Percentiles rank a stretch among this genome's conserved stretches.
Evolutionary conservation across 345 rosid species (phyloP).

Genomic region (Passiflora organensis): DNA sequence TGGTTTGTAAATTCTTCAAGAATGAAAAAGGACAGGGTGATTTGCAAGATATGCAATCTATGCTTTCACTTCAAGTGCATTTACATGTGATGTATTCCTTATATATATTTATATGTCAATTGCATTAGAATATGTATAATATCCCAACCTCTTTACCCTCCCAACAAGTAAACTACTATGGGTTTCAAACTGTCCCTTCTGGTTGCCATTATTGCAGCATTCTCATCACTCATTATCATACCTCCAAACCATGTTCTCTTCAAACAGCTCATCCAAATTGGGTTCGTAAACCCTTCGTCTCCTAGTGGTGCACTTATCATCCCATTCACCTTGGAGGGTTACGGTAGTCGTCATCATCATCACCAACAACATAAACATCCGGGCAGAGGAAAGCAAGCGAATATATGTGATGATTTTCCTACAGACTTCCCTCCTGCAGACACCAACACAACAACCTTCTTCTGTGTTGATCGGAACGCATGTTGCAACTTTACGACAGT

Average conservation of each 20-base stretch:
- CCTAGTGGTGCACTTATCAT: constrained; percentile 6
- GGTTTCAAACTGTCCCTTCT: constrained; percentile 25
- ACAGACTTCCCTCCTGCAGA: constrained; percentile 59
- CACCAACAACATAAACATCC: constrained; percentile 24
- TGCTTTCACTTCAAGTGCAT: constrained; percentile 72
- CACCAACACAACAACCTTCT: constrained; percentile 49
- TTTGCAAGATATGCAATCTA: constrained; percentile 85
- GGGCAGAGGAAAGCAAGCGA: constrained; percentile 16
- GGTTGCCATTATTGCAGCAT: constrained; percentile 34
- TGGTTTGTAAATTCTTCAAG: constrained; percentile 23
- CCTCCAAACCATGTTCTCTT: constrained; percentile 10
- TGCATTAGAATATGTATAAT: constrained; percentile 24
- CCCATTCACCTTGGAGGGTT: background rate
- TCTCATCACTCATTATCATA: constrained; percentile 30
- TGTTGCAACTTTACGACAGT: constrained; percentile 85
- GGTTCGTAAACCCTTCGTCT: constrained; percentile 7
- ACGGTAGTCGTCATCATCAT: background rate
- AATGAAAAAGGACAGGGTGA: constrained; percentile 44
- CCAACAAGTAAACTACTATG: no score
- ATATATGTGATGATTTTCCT: constrained; percentile 71
- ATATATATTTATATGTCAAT: background rate
- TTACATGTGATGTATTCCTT: constrained; percentile 17
- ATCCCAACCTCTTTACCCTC: no score
- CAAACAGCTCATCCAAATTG: constrained; percentile 14
- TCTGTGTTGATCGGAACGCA: constrained; percentile 75